Conservation (phyloP, 139 green algal species). For the Haematococcus lacustris region DNA sequence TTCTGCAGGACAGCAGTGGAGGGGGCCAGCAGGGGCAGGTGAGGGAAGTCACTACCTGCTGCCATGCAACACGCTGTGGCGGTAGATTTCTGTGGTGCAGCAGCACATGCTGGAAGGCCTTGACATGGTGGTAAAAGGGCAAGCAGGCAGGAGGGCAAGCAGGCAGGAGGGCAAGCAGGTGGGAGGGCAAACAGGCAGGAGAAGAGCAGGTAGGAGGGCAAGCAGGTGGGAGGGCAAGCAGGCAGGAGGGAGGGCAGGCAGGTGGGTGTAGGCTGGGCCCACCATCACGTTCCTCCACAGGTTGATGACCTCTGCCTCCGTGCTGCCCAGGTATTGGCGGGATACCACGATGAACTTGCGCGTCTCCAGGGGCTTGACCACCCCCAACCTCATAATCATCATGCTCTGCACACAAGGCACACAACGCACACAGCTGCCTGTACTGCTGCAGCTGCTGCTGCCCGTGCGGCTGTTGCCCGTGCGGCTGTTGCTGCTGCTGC, state of each 20-base stretch:
- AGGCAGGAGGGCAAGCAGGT: no score
- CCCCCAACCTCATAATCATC: slow-evolving; percentile 53
- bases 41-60: no score
- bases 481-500: neutral
- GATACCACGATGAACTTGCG: slow-evolving; percentile 56
- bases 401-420: slow-evolving; percentile 27
- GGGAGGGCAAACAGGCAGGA: no score
- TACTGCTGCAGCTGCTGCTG: neutral
- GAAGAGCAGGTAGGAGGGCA: no score
- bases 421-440: neutral
- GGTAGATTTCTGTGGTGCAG: no score
- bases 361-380: slow-evolving; percentile 52
- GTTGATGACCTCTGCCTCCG: slow-evolving; percentile 48
- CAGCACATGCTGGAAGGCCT: no score
- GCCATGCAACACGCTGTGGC: no score
- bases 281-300: slow-evolving; percentile 52
- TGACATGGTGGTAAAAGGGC: no score
- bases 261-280: no score
- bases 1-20: slow-evolving; percentile 34
- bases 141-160: no score
- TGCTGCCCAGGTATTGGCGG: slow-evolving; percentile 52
- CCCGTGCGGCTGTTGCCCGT: neutral
- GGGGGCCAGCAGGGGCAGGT: slow-evolving; percentile 2
- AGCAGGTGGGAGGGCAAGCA: no score
- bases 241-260: no score